Conservation (phyloP, 208 protist species). For the Crithidia thermophila region DNA sequence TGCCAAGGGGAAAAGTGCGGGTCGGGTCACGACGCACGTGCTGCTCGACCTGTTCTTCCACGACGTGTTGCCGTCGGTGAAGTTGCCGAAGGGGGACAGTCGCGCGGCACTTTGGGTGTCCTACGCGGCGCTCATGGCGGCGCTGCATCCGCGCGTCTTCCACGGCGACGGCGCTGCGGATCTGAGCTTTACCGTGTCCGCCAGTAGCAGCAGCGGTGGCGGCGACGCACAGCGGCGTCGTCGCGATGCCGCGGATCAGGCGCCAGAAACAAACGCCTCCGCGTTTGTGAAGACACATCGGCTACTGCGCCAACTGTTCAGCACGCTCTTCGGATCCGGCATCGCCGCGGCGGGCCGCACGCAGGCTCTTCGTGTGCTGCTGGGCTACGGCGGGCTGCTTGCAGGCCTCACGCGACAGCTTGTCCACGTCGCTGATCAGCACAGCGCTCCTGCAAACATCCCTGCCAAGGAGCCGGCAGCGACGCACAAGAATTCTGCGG, state of each 20-base stretch:
- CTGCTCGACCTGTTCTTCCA: conserved; percentile 36
- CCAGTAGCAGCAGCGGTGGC: neutral
- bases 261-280: too few relatives aligned
- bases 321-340: conserved; percentile 5
- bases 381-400: conserved; percentile 42
- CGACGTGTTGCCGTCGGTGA: conserved; percentile 39
- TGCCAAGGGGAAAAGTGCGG: neutral
- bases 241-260: too few relatives aligned
- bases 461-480: too few relatives aligned
- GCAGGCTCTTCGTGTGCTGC: conserved; percentile 28
- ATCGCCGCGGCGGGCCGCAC: conserved; percentile 24
- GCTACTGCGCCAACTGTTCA: conserved; percentile 19
- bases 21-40: conserved; percentile 9
- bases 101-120: conserved; percentile 40
- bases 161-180: neutral
- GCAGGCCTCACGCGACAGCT: conserved; percentile 26
- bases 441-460: too few relatives aligned
- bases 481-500: too few relatives aligned
- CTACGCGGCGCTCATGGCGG: conserved; percentile 26
- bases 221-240: too few relatives aligned
- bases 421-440: conserved; percentile 15
- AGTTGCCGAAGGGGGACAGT: conserved; percentile 38
- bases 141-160: conserved; percentile 25
- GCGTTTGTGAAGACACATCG: conserved; percentile 18
- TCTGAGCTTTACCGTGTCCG: neutral